phyloP scores from a whole-genome alignment of 2,329 filamentous ascomycete genomes.

The Colletotrichum sp. region DNA sequence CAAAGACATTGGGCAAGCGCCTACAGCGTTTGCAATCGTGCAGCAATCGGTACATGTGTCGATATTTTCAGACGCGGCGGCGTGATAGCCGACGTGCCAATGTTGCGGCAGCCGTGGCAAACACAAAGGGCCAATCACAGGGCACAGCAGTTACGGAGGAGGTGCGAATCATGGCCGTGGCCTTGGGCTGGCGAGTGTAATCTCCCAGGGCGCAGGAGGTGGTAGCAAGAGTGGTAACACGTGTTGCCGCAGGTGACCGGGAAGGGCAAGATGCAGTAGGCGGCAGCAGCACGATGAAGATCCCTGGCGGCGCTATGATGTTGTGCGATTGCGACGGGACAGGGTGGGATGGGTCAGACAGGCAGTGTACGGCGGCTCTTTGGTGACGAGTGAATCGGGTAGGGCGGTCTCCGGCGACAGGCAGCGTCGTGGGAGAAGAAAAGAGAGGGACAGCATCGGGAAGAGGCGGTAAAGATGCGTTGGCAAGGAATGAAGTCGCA shows the following conservation, averaged over 20 bases:
- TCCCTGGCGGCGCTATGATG: conserved; percentile 9
- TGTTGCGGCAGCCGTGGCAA: not conserved
- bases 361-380: not conserved
- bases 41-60: not conserved
- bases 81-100: conserved; percentile 2
- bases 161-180: not conserved
- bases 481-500: not conserved
- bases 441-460: not conserved
- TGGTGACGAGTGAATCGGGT: not conserved
- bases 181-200: not conserved
- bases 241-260: conserved; percentile 19
- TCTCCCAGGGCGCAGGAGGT: not conserved
- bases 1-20: conserved; percentile 25
- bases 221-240: conserved; percentile 16
- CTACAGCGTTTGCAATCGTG: not conserved
- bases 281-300: conserved; percentile 3
- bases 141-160: not conserved
- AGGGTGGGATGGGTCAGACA: not conserved
- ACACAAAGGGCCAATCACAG: not conserved
- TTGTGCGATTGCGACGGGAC: not conserved
- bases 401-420: not conserved
- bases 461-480: conserved; percentile 18
- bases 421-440: not conserved
- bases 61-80: conserved; percentile 25
- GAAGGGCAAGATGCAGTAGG: conserved; percentile 7